Base-by-base conservation (phyloP, 306 rosid species). In the Notholithocarpus densiflorus region DNA sequence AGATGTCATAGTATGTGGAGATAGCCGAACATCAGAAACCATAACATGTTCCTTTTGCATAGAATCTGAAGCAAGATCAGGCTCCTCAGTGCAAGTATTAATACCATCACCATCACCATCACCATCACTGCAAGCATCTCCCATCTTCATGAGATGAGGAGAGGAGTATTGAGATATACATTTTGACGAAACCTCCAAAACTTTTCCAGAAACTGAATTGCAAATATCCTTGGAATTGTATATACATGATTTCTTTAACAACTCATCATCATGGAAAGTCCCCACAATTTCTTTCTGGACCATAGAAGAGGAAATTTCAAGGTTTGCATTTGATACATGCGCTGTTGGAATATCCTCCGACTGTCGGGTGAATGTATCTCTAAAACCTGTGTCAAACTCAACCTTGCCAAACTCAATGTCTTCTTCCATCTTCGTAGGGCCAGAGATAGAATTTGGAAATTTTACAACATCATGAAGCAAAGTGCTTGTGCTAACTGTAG, bases 181-280 rank as follows among this genome's bases (percentile, higher is more conserved):
- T 56, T 59, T 71, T 4, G 85, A 55, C 26, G 79, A 73, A 29
- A 71, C 86, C 73, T 31, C 82, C 75, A 59, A 74, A 26, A 0
- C 2, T 5, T 79, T 81, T 27, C 56, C 74, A 75, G 77, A 78
- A 53, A 72, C 77, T 61, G 26, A 45, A 70, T 43, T 24, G 60
- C 54, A 51, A 71, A 60, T 81, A 27, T 66, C 86, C 26, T 76
- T 71, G 71, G 74, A 77, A 64, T 51, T 62, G 72, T 34, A 81
- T 84, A 82, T 84, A 74, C 73, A 20, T 20, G 76, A 79, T 73
- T 81, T 77, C 51, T 52, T 71, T 72, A 79, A 85, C 78, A 85
- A 78, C 83, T 71, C 74, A n/a, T 77, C 83, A 74, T 85, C 85
- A 68, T 18, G 17, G 81, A 73, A 68, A 83, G 79, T 77, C 24